Conservation (phyloP, 129 eudicot species). For the Lonicera japonica region DNA sequence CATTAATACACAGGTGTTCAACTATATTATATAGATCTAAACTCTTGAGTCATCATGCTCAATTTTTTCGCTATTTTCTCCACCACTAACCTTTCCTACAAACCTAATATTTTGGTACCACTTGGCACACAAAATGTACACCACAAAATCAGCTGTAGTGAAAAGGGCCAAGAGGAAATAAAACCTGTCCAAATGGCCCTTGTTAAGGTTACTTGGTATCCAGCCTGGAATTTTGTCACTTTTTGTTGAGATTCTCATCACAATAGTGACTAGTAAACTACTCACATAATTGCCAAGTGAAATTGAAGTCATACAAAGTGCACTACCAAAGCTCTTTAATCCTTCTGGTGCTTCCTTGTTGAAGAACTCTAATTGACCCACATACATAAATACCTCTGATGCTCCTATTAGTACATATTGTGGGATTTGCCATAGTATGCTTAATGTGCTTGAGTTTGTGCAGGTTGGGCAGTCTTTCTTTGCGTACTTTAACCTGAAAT, state of each 20-base stretch:
- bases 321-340: conserved; percentile 78
- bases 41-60: conserved; percentile 1
- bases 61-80: conserved; percentile 18
- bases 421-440: conserved; percentile 90
- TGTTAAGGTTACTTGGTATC: conserved; percentile 79
- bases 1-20: no score
- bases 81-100: conserved; percentile 22
- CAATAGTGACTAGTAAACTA: conserved; percentile 59
- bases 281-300: conserved; percentile 81
- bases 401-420: conserved; percentile 72
- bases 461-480: conserved; percentile 34
- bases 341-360: conserved; percentile 81
- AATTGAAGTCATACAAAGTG: conserved; percentile 71
- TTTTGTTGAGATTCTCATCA: conserved; percentile 51
- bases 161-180: conserved; percentile 60
- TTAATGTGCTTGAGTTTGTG: conserved; percentile 38
- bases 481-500: conserved; percentile 39
- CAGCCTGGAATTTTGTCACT: conserved; percentile 57
- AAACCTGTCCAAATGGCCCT: conserved; percentile 66
- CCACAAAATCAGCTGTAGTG: conserved; percentile 54
- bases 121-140: conserved; percentile 52
- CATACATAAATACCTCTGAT: conserved; percentile 77
- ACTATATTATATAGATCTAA: not conserved
- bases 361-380: conserved; percentile 81
- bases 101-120: conserved; percentile 59